Conservation (phyloP, 1,139 yeast genomes). For the Yamadazyma blattariae region DNA sequence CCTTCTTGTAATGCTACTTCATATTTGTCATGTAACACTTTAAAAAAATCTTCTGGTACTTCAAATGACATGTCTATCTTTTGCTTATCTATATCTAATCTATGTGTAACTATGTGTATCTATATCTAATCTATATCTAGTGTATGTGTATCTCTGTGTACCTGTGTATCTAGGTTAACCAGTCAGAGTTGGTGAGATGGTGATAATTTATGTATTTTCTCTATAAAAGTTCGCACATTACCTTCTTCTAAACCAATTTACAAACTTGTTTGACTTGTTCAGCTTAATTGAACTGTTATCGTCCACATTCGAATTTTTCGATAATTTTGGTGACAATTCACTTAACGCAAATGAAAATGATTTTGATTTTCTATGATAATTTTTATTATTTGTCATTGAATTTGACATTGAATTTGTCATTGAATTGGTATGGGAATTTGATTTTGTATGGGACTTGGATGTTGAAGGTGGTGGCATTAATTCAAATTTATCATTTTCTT, state of each 20-base stretch:
- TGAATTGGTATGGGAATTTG: neutral
- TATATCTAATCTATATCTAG: too few relatives aligned
- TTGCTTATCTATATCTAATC: too few relatives aligned
- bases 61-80: conserved; percentile 21
- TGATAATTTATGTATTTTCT: too few relatives aligned
- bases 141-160: too few relatives aligned
- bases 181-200: too few relatives aligned
- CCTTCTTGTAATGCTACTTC: conserved; percentile 24
- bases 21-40: conserved; percentile 22
- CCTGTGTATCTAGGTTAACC: too few relatives aligned
- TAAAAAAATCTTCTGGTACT: conserved; percentile 26
- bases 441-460: neutral
- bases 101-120: too few relatives aligned
- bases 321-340: conserved; percentile 11
- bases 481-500: neutral
- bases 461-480: conserved; percentile 1
- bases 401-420: too few relatives aligned
- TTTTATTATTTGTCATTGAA: neutral
- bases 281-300: conserved; percentile 10
- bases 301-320: conserved; percentile 7
- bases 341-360: conserved; percentile 11
- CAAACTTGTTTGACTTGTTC: conserved; percentile 10
- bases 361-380: conserved; percentile 11
- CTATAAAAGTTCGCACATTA: conserved; percentile 3
- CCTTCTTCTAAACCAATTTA: conserved; percentile 17